These are phyloP conservation scores for Albophoma yamanashiensis DNA, from an alignment of 2,329 filamentous ascomycete genomes.

Conservation along the genomic window DNA sequence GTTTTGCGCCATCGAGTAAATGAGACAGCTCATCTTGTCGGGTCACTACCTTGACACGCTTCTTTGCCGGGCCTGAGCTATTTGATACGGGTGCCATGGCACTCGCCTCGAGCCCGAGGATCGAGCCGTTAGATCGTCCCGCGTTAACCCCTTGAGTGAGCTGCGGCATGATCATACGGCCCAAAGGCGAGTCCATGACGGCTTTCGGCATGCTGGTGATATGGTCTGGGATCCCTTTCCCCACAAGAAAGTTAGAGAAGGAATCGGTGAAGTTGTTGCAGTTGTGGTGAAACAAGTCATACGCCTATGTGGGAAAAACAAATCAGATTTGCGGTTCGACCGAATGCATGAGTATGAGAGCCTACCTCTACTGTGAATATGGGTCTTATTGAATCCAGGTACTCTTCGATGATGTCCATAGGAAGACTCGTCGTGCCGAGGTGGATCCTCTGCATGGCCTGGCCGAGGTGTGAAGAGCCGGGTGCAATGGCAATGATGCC, in stretches of 20 bases:
- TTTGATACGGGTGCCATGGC: conserved; percentile 11
- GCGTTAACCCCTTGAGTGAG: conserved; percentile 39
- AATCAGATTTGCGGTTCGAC: not conserved
- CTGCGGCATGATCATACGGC: conserved; percentile 76
- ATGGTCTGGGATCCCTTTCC: conserved; percentile 76
- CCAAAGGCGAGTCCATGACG: conserved; percentile 78
- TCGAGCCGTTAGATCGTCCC: conserved; percentile 38
- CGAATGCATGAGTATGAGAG: not conserved
- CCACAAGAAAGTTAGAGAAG: conserved; percentile 78
- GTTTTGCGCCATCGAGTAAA: conserved; percentile 43
- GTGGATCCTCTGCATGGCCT: conserved; percentile 63
- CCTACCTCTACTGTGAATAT: conserved; percentile 71
- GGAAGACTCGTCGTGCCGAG: conserved; percentile 73
- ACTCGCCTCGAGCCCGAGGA: conserved; percentile 39
- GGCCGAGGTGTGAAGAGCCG: conserved; percentile 77
- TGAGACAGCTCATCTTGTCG: conserved; percentile 23
- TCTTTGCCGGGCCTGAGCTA: conserved; percentile 1
- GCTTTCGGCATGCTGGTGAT: conserved; percentile 78
- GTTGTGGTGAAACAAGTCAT: conserved; percentile 84
- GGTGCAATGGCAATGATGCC: conserved; percentile 75
- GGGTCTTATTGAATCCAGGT: conserved; percentile 69
- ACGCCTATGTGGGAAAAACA: conserved; percentile 45
- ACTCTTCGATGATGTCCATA: conserved; percentile 74
- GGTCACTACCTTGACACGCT: conserved; percentile 48
- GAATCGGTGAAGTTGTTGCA: conserved; percentile 98